A percentile compares a stretch with the other conserved stretches of the same genome.
phyloP scores from a whole-genome alignment of 2,329 filamentous ascomycete genomes.

The Alternaria triticina region DNA sequence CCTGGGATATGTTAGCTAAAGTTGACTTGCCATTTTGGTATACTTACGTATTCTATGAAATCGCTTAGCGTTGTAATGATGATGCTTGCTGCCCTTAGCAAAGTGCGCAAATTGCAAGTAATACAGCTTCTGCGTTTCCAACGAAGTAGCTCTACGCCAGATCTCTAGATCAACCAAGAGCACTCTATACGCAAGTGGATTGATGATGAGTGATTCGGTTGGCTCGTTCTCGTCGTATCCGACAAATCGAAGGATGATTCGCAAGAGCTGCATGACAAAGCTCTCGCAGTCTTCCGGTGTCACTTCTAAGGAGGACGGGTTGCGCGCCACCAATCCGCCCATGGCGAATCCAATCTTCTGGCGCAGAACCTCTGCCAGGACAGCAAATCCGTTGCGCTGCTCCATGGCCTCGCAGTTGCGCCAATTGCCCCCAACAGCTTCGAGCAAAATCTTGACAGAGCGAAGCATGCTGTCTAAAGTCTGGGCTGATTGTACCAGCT shows the following conservation, averaged over 20 bases:
- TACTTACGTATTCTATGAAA: constrained; percentile 86
- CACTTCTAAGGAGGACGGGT: constrained; percentile 45
- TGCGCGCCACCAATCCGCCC: constrained; percentile 58
- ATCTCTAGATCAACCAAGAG: constrained; percentile 91
- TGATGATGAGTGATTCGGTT: constrained; percentile 90
- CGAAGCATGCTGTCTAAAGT: constrained; percentile 74
- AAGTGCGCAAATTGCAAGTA: constrained; percentile 92
- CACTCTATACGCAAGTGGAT: constrained; percentile 91
- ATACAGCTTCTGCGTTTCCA: constrained; percentile 83
- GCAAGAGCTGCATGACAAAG: constrained; percentile 68
- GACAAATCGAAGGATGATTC: constrained; percentile 81
- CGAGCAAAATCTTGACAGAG: constrained; percentile 82
- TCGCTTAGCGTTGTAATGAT: constrained; percentile 88
- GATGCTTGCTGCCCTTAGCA: constrained; percentile 86
- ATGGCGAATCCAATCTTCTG: constrained; percentile 72
- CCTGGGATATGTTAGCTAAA: constrained; percentile 58
- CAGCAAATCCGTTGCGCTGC: constrained; percentile 89
- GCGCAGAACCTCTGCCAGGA: constrained; percentile 81
- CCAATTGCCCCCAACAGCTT: constrained; percentile 89
- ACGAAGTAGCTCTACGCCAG: constrained; percentile 77
- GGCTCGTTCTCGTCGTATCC: constrained; percentile 84
- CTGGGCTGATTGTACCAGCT: constrained; percentile 78
- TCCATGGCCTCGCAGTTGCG: constrained; percentile 99
- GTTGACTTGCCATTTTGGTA: not conserved
- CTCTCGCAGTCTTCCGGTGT: constrained; percentile 54